These are phyloP conservation scores for Populus euphratica DNA, from an alignment of 345 rosid genomes.

Conservation along the genomic window DNA sequence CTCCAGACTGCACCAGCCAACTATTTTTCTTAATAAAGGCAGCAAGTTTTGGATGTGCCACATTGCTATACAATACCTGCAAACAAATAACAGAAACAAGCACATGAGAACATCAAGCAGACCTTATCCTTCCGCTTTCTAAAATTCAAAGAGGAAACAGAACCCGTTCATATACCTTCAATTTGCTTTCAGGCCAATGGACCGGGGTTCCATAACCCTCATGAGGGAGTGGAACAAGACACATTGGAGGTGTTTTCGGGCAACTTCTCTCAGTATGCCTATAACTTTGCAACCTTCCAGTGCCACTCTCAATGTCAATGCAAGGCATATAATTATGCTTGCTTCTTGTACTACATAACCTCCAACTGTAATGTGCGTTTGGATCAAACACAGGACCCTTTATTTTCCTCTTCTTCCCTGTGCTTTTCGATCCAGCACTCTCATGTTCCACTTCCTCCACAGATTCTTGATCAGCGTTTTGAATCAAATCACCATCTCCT, in stretches of 20 bases:
- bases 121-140: constrained; percentile 2
- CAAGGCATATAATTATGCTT: constrained; percentile 95
- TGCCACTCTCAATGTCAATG: constrained; percentile 65
- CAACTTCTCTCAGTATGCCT: constrained; percentile 90
- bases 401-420: constrained; percentile 48
- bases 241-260: constrained; percentile 64
- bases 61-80: constrained; percentile 76
- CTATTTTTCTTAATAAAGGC: constrained; percentile 63
- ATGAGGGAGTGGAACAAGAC: constrained; percentile 81
- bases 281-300: constrained; percentile 59
- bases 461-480: constrained; percentile 44
- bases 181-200: constrained; percentile 78
- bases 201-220: constrained; percentile 72
- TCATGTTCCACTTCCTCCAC: constrained; percentile 45
- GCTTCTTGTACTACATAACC: constrained; percentile 76
- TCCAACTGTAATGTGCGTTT: constrained; percentile 77
- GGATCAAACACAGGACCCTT: constrained; percentile 92
- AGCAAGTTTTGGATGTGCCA: constrained; percentile 89
- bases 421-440: constrained; percentile 24
- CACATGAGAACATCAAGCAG: constrained; percentile 17
- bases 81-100: constrained; percentile 12
- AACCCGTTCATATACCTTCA: constrained; percentile 45
- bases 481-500: constrained; percentile 41
- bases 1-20: constrained; percentile 69
- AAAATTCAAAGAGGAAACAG: constrained; percentile 10